A percentile compares a stretch with the other conserved stretches of the same genome.
These are phyloP conservation scores for Penium margaritaceum DNA, from an alignment of 139 green algal genomes.

Conservation along the genomic window DNA sequence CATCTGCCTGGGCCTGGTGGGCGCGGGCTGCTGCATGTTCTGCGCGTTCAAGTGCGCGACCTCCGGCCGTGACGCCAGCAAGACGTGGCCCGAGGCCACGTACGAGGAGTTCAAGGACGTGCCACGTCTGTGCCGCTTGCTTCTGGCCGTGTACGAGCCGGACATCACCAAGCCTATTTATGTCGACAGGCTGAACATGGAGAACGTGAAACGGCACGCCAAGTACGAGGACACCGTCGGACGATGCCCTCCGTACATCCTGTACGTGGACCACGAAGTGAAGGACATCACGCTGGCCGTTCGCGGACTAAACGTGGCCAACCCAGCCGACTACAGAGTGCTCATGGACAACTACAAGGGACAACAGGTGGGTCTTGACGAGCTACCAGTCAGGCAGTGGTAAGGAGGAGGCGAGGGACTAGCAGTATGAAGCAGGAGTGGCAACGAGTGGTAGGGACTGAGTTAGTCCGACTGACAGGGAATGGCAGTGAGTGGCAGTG, in stretches of 20 bases:
- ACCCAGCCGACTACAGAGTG: conserved; percentile 18
- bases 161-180: conserved; percentile 16
- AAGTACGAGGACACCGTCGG: conserved; percentile 19
- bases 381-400: too few relatives aligned
- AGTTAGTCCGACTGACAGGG: too few relatives aligned
- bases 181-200: conserved; percentile 7
- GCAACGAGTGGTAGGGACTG: too few relatives aligned
- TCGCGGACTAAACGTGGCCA: conserved; percentile 14
- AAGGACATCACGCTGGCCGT: conserved; percentile 13
- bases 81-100: conserved; percentile 25
- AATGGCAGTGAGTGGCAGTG: too few relatives aligned
- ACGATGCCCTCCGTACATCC: conserved; percentile 24
- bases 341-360: conserved; percentile 25
- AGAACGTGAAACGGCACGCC: conserved; percentile 8
- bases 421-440: too few relatives aligned
- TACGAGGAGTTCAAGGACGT: conserved; percentile 36
- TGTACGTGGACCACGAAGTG: conserved; percentile 27
- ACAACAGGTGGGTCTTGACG: too few relatives aligned
- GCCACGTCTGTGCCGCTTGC: conserved; percentile 16
- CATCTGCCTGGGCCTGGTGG: too few relatives aligned
- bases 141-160: conserved; percentile 28
- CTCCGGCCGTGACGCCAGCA: conserved; percentile 13
- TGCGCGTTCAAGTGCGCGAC: too few relatives aligned
- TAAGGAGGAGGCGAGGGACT: too few relatives aligned
- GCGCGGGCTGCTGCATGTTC: too few relatives aligned